Conservation (phyloP, 306 rosid species). For the Rubus parviflorus region DNA sequence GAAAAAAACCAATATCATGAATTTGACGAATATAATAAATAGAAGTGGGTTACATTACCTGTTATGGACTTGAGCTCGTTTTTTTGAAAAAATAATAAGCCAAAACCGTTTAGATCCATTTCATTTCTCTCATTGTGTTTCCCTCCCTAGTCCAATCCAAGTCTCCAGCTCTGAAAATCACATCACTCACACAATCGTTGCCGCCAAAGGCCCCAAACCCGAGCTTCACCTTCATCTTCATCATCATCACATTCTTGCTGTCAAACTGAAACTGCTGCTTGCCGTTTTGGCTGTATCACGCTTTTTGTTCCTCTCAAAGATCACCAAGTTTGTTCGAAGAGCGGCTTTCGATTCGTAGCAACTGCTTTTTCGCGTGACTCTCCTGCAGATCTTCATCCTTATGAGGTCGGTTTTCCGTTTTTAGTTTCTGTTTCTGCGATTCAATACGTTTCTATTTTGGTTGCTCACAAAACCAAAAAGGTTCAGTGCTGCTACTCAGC, state of each 20-base stretch:
- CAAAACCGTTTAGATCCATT: neutral
- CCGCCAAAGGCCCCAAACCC: neutral
- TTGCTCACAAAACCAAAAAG: neutral
- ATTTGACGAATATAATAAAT: neutral
- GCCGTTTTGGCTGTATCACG: neutral
- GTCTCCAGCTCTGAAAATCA: neutral
- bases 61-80: neutral
- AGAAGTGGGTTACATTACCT: neutral
- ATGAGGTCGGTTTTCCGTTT: slow-evolving; percentile 32
- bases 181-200: neutral
- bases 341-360: neutral
- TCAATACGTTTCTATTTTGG: slow-evolving; percentile 11
- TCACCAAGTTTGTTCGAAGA: neutral
- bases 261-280: slow-evolving; percentile 7
- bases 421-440: neutral
- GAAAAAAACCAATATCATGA: no score
- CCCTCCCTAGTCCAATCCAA: slow-evolving; percentile 20
- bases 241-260: neutral
- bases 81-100: neutral
- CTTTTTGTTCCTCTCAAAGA: neutral
- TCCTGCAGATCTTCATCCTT: slow-evolving; percentile 57
- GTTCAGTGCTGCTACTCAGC: slow-evolving; percentile 11
- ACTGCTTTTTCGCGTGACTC: slow-evolving; percentile 30
- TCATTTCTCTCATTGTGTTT: slow-evolving; percentile 3
- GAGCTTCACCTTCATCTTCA: neutral